Percentiles rank a stretch among this genome's conserved stretches.
These are phyloP conservation scores for Solanum gracilifrons DNA, from an alignment of 257 asterid species.

Conservation along the genomic window DNA sequence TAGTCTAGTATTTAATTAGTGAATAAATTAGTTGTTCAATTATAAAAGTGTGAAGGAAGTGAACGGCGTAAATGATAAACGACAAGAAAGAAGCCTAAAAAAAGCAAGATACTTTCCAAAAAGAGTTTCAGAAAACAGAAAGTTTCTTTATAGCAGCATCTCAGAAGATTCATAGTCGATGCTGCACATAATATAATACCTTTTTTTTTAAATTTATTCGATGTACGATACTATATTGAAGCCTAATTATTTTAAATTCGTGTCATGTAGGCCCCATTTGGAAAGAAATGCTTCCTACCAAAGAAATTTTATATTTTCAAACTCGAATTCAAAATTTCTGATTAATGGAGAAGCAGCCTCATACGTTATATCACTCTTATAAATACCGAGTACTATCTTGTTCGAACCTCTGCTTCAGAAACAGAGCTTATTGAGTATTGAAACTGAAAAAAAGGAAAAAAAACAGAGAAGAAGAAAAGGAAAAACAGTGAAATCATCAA, in stretches of 20 bases:
- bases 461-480: not conserved
- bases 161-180: not conserved
- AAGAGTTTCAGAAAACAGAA: slow-evolving; percentile 11
- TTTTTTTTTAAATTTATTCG: accelerated
- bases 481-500: not conserved
- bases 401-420: not conserved
- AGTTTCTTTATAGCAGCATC: slow-evolving; percentile 10
- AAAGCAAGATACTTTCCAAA: slow-evolving; percentile 18
- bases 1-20: not conserved
- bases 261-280: too few relatives aligned
- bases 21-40: not conserved
- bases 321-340: too few relatives aligned
- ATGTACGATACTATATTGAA: accelerated
- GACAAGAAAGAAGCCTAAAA: slow-evolving; percentile 13
- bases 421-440: not conserved
- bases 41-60: not conserved
- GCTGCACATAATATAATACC: not conserved
- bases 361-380: not conserved
- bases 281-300: accelerated
- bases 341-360: not conserved
- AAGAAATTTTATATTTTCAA: too few relatives aligned
- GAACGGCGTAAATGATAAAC: not conserved
- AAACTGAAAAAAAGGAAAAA: not conserved
- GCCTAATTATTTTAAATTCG: too few relatives aligned
- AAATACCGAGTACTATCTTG: not conserved